Conservation (phyloP, 2,329 filamentous ascomycete species). For the Emergomyces pasteurianus region DNA sequence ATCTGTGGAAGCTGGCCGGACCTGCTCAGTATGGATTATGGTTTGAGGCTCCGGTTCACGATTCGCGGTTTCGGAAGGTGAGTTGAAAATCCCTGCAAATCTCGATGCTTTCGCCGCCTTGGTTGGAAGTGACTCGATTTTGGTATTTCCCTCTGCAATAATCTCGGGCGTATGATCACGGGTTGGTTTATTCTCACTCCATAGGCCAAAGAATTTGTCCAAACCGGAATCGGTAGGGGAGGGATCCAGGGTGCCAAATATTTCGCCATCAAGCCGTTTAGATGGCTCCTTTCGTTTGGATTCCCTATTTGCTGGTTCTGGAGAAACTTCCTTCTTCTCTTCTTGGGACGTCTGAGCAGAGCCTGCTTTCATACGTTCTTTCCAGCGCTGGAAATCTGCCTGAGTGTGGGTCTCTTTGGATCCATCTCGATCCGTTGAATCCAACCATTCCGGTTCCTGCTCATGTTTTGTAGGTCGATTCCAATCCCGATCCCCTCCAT, state of each 20-base stretch:
- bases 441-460: slow-evolving; percentile 85
- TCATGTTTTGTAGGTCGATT: slow-evolving; percentile 46
- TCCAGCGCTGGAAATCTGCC: slow-evolving; percentile 90
- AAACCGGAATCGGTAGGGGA: slow-evolving; percentile 54
- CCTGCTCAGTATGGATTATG: slow-evolving; percentile 10
- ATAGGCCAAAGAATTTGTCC: slow-evolving; percentile 65
- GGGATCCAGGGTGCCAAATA: slow-evolving; percentile 43
- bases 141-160: slow-evolving; percentile 18
- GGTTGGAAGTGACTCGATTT: slow-evolving; percentile 32
- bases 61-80: slow-evolving; percentile 42
- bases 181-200: slow-evolving; percentile 35
- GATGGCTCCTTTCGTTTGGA: slow-evolving; percentile 26
- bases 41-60: slow-evolving; percentile 18
- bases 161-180: slow-evolving; percentile 24
- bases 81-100: slow-evolving; percentile 70
- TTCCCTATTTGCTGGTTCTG: slow-evolving; percentile 22
- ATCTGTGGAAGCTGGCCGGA: slow-evolving; percentile 37
- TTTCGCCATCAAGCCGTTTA: slow-evolving; percentile 36
- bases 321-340: slow-evolving; percentile 33
- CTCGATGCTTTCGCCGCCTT: slow-evolving; percentile 62
- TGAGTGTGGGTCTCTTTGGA: slow-evolving; percentile 63
- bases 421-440: slow-evolving; percentile 55
- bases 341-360: slow-evolving; percentile 27
- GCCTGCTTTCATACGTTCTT: slow-evolving; percentile 73
- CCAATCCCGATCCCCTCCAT: slow-evolving; percentile 43